A percentile compares a stretch with the other conserved stretches of the same genome.
phyloP scores from a whole-genome alignment of 768 basidiomycete species.

The Mrakia frigida region DNA sequence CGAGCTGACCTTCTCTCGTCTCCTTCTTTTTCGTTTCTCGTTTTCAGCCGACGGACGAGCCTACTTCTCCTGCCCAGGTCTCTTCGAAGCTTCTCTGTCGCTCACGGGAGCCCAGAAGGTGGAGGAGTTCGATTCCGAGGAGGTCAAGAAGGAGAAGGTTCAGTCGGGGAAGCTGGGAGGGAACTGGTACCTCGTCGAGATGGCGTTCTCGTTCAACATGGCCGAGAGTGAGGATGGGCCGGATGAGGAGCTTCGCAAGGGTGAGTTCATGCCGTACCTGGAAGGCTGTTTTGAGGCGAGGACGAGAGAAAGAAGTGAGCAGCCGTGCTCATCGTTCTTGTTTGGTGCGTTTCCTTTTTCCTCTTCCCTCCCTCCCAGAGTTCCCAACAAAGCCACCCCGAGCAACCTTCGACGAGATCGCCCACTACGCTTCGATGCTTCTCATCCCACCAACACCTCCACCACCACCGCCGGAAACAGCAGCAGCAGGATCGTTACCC shows the following conservation, averaged over 20 bases:
- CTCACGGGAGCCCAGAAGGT: conserved; percentile 54
- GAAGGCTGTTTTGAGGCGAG: too few relatives aligned
- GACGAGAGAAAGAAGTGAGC: too few relatives aligned
- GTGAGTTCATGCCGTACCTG: too few relatives aligned
- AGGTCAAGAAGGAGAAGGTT: not conserved
- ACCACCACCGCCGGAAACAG: not conserved
- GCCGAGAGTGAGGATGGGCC: conserved; percentile 42
- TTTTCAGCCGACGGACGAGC: conserved; percentile 67
- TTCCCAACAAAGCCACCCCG: conserved; percentile 33
- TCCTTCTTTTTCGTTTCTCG: not conserved
- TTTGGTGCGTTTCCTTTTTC: not conserved
- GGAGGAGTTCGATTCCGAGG: conserved; percentile 12
- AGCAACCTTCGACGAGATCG: conserved; percentile 32
- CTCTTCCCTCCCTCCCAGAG: conserved; percentile 15
- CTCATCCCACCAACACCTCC: conserved; percentile 15
- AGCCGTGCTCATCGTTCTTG: too few relatives aligned
- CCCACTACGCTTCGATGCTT: not conserved
- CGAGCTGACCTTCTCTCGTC: not conserved
- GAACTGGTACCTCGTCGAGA: conserved; percentile 57
- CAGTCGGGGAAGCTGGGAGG: conserved; percentile 47
- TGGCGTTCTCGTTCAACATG: conserved; percentile 64
- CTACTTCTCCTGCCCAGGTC: conserved; percentile 63
- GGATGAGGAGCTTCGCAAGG: conserved; percentile 32
- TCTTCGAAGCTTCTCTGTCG: conserved; percentile 70
- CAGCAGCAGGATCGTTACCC: not conserved